Percentiles rank a stretch among this genome's conserved stretches.
Evolutionary conservation across 768 basidiomycete genomes (phyloP).

Genomic region (Boletus insuetus): DNA sequence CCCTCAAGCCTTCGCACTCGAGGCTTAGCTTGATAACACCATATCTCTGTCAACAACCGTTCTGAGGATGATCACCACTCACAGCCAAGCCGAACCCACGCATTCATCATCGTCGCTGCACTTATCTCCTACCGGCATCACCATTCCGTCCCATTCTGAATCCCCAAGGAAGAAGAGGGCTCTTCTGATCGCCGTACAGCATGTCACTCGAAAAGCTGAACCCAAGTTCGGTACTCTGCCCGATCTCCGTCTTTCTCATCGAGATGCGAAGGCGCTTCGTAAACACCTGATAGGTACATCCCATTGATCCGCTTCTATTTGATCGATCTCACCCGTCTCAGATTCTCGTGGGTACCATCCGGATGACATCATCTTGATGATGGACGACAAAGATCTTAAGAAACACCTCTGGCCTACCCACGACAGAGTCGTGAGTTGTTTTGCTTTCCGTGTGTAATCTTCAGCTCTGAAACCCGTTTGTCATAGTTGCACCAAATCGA

Average conservation of each 20-base stretch:
- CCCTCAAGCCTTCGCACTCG: background rate
- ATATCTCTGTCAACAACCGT: background rate
- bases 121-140: background rate
- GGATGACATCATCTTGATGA: conserved; percentile 42
- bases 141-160: background rate
- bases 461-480: background rate
- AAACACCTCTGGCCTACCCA: conserved; percentile 39
- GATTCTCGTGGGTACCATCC: conserved; percentile 38
- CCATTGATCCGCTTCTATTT: background rate
- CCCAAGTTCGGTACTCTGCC: background rate
- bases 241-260: conserved; percentile 18
- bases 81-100: background rate
- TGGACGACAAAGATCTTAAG: conserved; percentile 35
- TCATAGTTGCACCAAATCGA: conserved; percentile 39
- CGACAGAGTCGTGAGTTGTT: conserved; percentile 41
- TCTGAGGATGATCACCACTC: background rate
- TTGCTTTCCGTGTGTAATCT: background rate
- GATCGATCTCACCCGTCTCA: conserved; percentile 12
- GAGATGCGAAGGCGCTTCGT: conserved; percentile 15
- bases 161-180: conserved; percentile 14
- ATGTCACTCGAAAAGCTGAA: conserved; percentile 3
- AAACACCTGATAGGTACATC: conserved; percentile 17
- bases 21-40: background rate
- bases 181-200: conserved; percentile 17
- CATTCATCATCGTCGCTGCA: background rate